Base-by-base conservation (phyloP, 1,284 basidiomycete genomes). In the Ganoderma lucidum region DNA sequence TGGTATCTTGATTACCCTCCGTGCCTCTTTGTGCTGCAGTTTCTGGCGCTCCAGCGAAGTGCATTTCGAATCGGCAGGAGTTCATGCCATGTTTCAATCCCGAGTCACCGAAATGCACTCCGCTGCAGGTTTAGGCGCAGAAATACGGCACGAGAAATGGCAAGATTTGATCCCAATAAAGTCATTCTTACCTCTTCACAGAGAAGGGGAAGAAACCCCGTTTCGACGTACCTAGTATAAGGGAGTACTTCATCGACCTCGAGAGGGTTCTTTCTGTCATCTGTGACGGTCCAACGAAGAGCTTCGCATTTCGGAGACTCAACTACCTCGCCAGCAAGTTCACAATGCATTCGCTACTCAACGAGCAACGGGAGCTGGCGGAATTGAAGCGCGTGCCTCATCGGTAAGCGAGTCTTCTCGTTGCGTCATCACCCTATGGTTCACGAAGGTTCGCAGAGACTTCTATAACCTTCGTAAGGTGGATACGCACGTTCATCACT, bases 381-480 rank as follows among this genome's bases (percentile, higher is more conserved):
- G 96, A 97, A 77, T 98, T 99, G 95, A 99, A 99, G 91, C 84
- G 88, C 62, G 92, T 94, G 28, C 89, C 92, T 23, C 92, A 94
- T 80, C 87, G 91, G 90, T 91, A 61, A n/a, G 75, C 65, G 82
- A 42, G 4, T 1, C 6, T n/a, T 76, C 23, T 23, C 14, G 30
- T 35, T 28, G 10, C 19, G 28, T 59, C 48, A 14, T 42, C 6
- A 39, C 23, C 0, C 35, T 44, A 8, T 32, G 19, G 12, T 55
- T 69, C 30, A 68, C 45, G 1, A 15, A n/a, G 35, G 15, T 19
- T 30, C 58, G 9, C 77, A 96, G 97, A 75, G 98, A 99, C 82
- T 99, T 99, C 77, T 99, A 99, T 84, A 99, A 99, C 78, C 88
- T 97, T 53, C 92, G 97, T 61, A 99, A 99, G 80, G 96, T 99